Conservation (phyloP, 805 yeast genomes). For the Spathaspora girioi region DNA sequence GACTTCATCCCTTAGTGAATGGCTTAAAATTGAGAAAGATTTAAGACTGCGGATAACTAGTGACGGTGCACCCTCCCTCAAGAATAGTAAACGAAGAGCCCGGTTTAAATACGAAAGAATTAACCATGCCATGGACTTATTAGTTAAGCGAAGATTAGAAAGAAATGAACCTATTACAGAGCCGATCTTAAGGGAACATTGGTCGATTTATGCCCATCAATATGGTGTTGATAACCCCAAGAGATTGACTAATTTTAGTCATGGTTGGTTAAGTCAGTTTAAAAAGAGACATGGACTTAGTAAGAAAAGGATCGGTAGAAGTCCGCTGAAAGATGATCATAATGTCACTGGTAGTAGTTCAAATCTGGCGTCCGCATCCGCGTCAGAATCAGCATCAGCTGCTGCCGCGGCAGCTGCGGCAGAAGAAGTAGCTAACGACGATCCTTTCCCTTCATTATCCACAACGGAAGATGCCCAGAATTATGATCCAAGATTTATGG, state of each 20-base stretch:
- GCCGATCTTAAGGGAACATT: slow-evolving; percentile 51
- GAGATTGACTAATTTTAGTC: slow-evolving; percentile 50
- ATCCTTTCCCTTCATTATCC: neutral
- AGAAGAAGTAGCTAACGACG: neutral
- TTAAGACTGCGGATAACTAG: slow-evolving; percentile 43
- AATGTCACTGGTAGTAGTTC: neutral
- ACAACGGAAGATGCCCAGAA: slow-evolving; percentile 9
- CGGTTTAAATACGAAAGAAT: slow-evolving; percentile 55
- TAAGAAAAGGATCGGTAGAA: slow-evolving; percentile 22
- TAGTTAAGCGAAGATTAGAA: slow-evolving; percentile 44
- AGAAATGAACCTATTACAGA: slow-evolving; percentile 49
- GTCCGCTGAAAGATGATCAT: neutral
- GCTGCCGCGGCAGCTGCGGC: neutral
- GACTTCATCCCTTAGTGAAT: slow-evolving; percentile 58
- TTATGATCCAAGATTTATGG: slow-evolving; percentile 13
- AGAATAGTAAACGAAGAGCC: slow-evolving; percentile 41
- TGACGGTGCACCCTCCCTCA: slow-evolving; percentile 27
- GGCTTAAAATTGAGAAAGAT: slow-evolving; percentile 54
- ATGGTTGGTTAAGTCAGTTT: slow-evolving; percentile 62
- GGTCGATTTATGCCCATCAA: slow-evolving; percentile 52
- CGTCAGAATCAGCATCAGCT: neutral
- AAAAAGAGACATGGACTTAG: slow-evolving; percentile 54
- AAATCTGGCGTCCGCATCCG: neutral
- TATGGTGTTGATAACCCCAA: slow-evolving; percentile 61
- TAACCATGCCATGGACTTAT: slow-evolving; percentile 54